Conservation (phyloP, 1,139 yeast genomes). For the Debaryomycetaceae sp. region DNA sequence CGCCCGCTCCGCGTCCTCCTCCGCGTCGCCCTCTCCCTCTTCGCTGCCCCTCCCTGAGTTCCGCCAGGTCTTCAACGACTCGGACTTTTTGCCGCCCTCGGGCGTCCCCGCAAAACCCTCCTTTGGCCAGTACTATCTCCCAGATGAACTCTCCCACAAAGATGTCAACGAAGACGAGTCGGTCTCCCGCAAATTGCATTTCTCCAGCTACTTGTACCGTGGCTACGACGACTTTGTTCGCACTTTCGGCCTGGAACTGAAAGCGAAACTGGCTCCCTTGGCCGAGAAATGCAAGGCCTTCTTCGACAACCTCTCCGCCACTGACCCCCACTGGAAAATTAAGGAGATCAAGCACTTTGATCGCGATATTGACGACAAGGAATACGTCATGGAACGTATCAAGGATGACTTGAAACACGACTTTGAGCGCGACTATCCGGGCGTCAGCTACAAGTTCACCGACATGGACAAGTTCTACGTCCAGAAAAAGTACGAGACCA, state of each 20-base stretch:
- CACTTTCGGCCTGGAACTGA: constrained; percentile 3
- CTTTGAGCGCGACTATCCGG: constrained; percentile 4
- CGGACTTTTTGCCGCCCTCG: neutral
- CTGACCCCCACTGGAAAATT: constrained; percentile 18
- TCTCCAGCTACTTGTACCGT: constrained; percentile 18
- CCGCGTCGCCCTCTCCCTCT: no score
- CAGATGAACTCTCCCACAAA: neutral
- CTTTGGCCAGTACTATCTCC: neutral
- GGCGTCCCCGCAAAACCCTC: neutral
- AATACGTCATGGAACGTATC: constrained; percentile 8
- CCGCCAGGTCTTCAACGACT: neutral
- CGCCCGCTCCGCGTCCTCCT: no score
- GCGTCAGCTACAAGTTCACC: constrained; percentile 6
- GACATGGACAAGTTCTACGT: constrained; percentile 13
- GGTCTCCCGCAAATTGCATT: constrained; percentile 16
- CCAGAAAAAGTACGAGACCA: constrained; percentile 8
- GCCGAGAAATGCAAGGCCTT: constrained; percentile 6
- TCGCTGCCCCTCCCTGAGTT: neutral
- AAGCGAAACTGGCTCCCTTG: neutral
- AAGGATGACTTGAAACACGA: constrained; percentile 4
- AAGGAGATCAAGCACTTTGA: constrained; percentile 4
- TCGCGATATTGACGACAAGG: constrained; percentile 11
- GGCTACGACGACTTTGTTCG: constrained; percentile 13
- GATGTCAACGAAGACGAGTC: constrained; percentile 6
- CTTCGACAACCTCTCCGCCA: constrained; percentile 13